Evolutionary conservation across 768 basidiomycete genomes (phyloP).

Genomic region (Gelatoporia subvermispora): DNA sequence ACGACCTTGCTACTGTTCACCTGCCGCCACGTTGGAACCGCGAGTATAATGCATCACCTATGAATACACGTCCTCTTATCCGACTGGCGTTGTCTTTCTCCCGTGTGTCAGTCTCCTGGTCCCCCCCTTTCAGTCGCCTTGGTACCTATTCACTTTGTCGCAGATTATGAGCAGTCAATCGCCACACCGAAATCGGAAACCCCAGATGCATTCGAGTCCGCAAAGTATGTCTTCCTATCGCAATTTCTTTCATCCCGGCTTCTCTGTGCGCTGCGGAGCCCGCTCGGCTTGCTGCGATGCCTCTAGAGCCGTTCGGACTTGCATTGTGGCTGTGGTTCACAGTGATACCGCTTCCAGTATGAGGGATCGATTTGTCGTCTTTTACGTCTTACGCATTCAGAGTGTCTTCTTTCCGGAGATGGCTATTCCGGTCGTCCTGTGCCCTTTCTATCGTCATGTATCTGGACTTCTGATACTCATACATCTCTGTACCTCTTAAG

Average conservation of each 20-base stretch:
- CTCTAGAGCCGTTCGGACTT: background rate
- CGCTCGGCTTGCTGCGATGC: background rate
- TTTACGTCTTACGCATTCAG: background rate
- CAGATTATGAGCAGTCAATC: constrained; percentile 53
- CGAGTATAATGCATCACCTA: constrained; percentile 37
- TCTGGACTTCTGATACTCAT: constrained; percentile 12
- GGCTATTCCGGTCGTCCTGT: no score
- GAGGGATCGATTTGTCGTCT: background rate
- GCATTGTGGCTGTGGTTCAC: background rate
- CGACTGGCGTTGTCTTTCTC: constrained; percentile 24
- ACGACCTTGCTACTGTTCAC: constrained; percentile 31
- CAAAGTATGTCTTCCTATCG: constrained; percentile 39
- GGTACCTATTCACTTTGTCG: constrained; percentile 14
- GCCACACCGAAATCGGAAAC: constrained; percentile 53
- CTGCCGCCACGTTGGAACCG: constrained; percentile 62
- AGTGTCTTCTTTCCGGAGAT: no score
- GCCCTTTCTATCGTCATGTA: background rate
- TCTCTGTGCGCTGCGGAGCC: background rate
- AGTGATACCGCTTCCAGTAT: no score
- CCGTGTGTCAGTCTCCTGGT: constrained; percentile 22
- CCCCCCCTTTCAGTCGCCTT: constrained; percentile 19
- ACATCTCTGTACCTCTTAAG: constrained; percentile 12
- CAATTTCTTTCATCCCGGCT: background rate
- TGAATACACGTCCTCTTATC: constrained; percentile 25
- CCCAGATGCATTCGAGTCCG: constrained; percentile 41